Percentiles rank a stretch among this genome's conserved stretches.
These are phyloP conservation scores for Lasiosphaeriaceae sp. DNA, from an alignment of 495 filamentous ascomycete species.

Conservation along the genomic window DNA sequence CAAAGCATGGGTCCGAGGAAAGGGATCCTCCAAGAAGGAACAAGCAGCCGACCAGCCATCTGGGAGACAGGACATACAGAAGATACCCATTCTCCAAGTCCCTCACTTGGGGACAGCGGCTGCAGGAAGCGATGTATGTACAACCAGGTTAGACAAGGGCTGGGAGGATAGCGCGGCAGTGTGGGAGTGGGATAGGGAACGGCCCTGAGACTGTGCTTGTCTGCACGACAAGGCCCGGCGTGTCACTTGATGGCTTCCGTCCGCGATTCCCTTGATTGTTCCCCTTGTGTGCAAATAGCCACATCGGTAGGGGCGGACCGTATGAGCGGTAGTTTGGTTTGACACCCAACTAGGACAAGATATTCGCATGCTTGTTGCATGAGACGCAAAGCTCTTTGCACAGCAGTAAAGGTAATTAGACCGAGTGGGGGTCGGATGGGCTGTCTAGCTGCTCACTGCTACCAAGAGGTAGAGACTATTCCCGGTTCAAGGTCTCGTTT, in stretches of 20 bases:
- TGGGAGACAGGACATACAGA: conserved; percentile 4
- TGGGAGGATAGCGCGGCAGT: conserved; percentile 27
- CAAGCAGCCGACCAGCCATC: conserved; percentile 3
- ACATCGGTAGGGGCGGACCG: conserved; percentile 44
- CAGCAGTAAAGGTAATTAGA: conserved; percentile 7
- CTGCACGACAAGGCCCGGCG: conserved; percentile 5
- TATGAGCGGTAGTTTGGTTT: conserved; percentile 33
- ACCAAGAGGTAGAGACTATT: neutral
- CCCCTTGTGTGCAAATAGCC: conserved; percentile 33
- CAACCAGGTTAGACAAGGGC: conserved; percentile 18
- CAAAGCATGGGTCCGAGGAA: neutral
- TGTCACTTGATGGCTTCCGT: conserved; percentile 32
- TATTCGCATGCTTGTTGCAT: conserved; percentile 18
- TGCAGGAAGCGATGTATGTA: conserved; percentile 5
- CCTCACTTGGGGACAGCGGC: conserved; percentile 6
- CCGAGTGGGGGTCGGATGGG: conserved; percentile 17
- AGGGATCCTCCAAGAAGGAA: neutral
- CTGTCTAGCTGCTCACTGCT: conserved; percentile 10
- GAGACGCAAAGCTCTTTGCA: conserved; percentile 13
- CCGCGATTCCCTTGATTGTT: conserved; percentile 17
- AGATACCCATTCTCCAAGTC: conserved; percentile 13
- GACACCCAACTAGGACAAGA: conserved; percentile 13
- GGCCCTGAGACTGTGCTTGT: conserved; percentile 4
- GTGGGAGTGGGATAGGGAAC: conserved; percentile 20
- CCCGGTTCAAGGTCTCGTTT: neutral